Conservation (phyloP, 208 protist species). For the Acanthamoeba culbertsoni region DNA sequence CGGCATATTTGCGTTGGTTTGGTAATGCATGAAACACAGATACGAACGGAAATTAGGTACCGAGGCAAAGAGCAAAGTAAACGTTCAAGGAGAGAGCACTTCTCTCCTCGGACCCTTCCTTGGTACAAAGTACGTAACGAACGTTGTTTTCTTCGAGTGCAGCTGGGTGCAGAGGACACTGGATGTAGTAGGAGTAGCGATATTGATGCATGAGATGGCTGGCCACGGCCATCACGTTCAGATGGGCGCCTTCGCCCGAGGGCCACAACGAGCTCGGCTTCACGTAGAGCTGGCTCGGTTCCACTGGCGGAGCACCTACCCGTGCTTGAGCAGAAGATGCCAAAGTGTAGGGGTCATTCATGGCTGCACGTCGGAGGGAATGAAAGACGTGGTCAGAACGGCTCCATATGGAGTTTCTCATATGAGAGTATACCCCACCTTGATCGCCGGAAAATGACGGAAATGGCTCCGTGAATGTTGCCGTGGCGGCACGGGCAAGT, state of each 20-base stretch:
- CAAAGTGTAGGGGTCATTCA: not conserved
- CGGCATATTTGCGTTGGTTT: not conserved
- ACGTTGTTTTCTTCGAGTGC: slow-evolving; percentile 41
- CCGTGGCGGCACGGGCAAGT: not conserved
- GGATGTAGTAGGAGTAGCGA: not conserved
- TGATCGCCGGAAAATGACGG: not conserved
- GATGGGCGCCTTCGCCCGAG: not conserved
- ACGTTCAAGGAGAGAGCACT: slow-evolving; percentile 54
- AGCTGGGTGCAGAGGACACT: slow-evolving; percentile 12
- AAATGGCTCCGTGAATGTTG: not conserved
- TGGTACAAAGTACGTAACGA: slow-evolving; percentile 35
- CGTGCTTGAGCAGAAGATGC: not conserved
- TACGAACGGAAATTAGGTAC: not conserved
- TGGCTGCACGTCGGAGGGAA: not conserved
- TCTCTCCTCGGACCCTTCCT: slow-evolving; percentile 27
- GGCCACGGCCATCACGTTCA: not conserved
- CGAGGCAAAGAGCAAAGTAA: not conserved
- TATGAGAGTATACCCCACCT: not conserved
- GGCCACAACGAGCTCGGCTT: not conserved
- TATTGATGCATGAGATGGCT: not conserved
- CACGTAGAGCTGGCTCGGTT: not conserved
- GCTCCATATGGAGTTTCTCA: not conserved
- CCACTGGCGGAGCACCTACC: not conserved
- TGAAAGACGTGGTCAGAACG: not conserved
- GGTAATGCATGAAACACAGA: not conserved